These are phyloP conservation scores for Fagus sylvatica DNA, from an alignment of 306 rosid species.

Conservation along the genomic window DNA sequence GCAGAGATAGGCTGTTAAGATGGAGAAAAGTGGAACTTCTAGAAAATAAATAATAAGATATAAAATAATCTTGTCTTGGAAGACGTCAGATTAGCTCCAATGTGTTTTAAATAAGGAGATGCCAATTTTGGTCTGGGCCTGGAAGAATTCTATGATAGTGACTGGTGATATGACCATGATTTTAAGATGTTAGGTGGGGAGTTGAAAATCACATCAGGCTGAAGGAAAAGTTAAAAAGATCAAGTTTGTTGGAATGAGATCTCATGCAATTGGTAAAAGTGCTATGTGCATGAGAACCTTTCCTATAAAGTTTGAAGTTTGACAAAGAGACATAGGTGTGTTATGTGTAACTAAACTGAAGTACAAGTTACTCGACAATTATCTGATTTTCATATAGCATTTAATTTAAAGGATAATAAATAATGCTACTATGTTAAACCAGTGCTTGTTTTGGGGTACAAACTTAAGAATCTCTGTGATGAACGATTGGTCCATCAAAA, in stretches of 20 bases:
- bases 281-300: background rate
- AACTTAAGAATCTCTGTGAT: background rate
- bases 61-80: background rate
- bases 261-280: background rate
- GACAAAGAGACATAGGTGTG: background rate
- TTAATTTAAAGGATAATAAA: background rate
- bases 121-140: too few relatives aligned
- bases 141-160: too few relatives aligned
- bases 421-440: background rate
- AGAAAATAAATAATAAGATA: background rate
- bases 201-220: too few relatives aligned
- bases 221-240: too few relatives aligned
- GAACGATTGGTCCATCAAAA: background rate
- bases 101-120: too few relatives aligned
- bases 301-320: background rate
- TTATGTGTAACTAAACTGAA: background rate
- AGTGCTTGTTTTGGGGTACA: background rate
- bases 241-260: too few relatives aligned
- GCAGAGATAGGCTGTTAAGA: slow-evolving; percentile 4
- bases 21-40: background rate
- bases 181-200: too few relatives aligned
- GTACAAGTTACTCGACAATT: background rate
- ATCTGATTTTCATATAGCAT: background rate
- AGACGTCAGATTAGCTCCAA: background rate
- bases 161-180: too few relatives aligned